Evolutionary conservation across 371 early-diverging fungal species (phyloP), one percentile per base, ranked within the genome.

Genomic region (Choanephora cucurbitarum): DNA sequence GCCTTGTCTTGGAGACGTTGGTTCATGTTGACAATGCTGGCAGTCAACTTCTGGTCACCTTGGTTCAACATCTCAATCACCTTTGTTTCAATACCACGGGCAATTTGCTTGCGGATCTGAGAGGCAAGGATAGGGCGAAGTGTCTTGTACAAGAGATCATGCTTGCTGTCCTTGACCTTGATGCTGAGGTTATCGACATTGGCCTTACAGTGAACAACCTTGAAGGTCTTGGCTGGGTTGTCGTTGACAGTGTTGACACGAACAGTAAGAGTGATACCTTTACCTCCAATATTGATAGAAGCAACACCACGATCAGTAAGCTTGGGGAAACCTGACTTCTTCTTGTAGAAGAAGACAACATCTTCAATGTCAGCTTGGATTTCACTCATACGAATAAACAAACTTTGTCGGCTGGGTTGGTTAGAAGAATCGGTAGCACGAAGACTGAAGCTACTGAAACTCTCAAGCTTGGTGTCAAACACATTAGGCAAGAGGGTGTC

Each of bases 251-350:
- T 77, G 19, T 56, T 57, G 9, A 82, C 62, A 40, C 60, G 66
- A 40, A 75, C 32, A 7, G 54, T 31, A 43, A 83, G 50, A 48
- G 79, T 72, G 54, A 87, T 72, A 18, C 87, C 87, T 51, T 72
- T 79, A 10, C 78, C 82, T 28, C 74, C 70, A 34, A 84, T 64
- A 24, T n/a, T 19, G 13, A 75, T 19, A 39, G 67, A 73, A 3
- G 83, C 84, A 41, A 82, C 73, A 42, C 88, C 88, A 40, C 72
- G 74, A 56, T 88, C 88, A 49, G 72, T 68, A 15, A 86, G 33
- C 44, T 67, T 69, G 19, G 75, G 75, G 69, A 88, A 85, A 1
- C 86, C 84, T 3, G 72, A 67, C 57, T 85, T 85, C 32, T 80
- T 81, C 55, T 75, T 74, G 60, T 76, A 77, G 28, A 71, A 83